Evolutionary conservation across 805 yeast genomes (phyloP).

Genomic region (Kluyveromyces nonfermentans): DNA sequence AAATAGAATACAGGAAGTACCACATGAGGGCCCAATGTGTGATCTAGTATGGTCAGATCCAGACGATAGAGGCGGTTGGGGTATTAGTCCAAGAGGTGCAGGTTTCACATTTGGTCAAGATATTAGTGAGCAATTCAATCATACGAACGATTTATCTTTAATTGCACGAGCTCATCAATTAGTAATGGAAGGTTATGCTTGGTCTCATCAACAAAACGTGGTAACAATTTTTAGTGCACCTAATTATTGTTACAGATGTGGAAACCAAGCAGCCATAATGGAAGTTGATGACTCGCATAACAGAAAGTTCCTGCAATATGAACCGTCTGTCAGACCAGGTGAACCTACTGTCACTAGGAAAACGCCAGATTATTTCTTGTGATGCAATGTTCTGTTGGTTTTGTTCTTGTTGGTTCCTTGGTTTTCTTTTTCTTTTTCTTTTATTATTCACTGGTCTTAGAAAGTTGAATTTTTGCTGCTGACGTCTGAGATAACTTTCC

Average conservation of each 20-base stretch:
- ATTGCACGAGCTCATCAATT: slow-evolving; percentile 94
- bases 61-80: slow-evolving; percentile 97
- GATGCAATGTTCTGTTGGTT: slow-evolving; percentile 14
- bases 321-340: slow-evolving; percentile 93
- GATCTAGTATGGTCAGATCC: slow-evolving; percentile 96
- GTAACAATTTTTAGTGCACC: slow-evolving; percentile 95
- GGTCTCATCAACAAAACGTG: slow-evolving; percentile 91
- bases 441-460: not conserved
- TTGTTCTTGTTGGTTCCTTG: not conserved
- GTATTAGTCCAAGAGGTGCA: slow-evolving; percentile 95
- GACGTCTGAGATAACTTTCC: too few species aligned
- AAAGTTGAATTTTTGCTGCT: too few species aligned
- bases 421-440: not conserved
- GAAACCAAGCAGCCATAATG: slow-evolving; percentile 97
- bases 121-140: slow-evolving; percentile 87
- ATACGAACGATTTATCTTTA: slow-evolving; percentile 71
- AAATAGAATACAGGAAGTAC: slow-evolving; percentile 90
- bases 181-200: slow-evolving; percentile 95
- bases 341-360: slow-evolving; percentile 96
- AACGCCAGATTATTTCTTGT: slow-evolving; percentile 93
- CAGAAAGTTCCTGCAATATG: slow-evolving; percentile 88
- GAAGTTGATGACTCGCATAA: slow-evolving; percentile 92
- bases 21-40: slow-evolving; percentile 97
- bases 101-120: slow-evolving; percentile 98
- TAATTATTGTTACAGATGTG: slow-evolving; percentile 94